Conservation (phyloP, 176 grass and related monocot species). For the Saccharum spontaneum region DNA sequence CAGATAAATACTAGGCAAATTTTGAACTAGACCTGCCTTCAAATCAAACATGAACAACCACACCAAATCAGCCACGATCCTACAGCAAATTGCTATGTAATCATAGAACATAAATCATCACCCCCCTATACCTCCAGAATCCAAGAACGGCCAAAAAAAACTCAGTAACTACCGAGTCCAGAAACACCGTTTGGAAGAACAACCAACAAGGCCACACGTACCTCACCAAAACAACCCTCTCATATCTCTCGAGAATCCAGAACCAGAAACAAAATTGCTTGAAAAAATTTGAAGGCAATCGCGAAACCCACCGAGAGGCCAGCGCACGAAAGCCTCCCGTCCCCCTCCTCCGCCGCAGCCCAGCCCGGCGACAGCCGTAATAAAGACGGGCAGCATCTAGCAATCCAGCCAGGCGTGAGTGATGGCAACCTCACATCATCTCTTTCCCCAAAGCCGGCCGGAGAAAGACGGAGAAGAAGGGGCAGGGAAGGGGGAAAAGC, state of each 20-base stretch:
- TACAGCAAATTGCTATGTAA: not conserved
- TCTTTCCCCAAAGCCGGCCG: slow-evolving; percentile 44
- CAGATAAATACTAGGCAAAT: not conserved
- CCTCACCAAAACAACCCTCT: not conserved
- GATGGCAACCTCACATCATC: slow-evolving; percentile 63
- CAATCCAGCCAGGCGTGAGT: slow-evolving; percentile 40
- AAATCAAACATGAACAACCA: not conserved
- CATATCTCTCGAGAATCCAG: not conserved
- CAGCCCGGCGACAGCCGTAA: slow-evolving; percentile 1
- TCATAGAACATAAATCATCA: not conserved
- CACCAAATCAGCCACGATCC: not conserved
- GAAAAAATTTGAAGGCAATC: not conserved
- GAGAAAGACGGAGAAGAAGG: slow-evolving; percentile 17
- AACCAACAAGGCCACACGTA: not conserved
- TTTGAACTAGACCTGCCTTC: not conserved
- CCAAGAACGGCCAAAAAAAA: not conserved
- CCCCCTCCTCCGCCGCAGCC: not conserved
- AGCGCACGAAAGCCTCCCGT: not conserved
- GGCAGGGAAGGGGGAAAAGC: slow-evolving; percentile 15
- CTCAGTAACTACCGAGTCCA: not conserved
- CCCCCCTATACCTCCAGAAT: not conserved
- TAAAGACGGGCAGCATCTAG: slow-evolving; percentile 39
- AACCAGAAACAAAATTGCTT: not conserved
- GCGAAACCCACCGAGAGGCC: not conserved
- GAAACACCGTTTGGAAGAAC: not conserved